Base-by-base conservation (phyloP, 2,329 filamentous ascomycete species). In the Zymoseptoria ardabiliae region DNA sequence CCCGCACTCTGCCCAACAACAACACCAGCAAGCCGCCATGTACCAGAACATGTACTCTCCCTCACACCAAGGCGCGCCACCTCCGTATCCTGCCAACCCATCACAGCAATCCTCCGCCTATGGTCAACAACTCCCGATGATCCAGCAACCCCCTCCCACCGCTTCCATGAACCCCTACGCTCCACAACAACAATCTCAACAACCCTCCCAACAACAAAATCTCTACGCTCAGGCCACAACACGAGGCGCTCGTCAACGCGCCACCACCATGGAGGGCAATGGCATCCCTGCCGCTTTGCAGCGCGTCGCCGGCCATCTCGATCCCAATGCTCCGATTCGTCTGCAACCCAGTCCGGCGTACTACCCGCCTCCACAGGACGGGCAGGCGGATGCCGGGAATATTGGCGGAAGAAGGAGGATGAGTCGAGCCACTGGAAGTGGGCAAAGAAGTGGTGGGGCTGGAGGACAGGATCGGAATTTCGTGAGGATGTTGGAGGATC, bases 271-370 rank as follows among this genome's bases (percentile, higher is more conserved):
- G 88, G 94, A 97, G 70, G 90, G 94, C 72, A 90, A 70, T 70
- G 93, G 93, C 2, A 96, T 99, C 60, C 94, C 94, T 4, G 87
- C 90, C 13, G 87, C 92, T 2, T 90, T 99, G 60, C 94, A 99
- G 75, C 84, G 94, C 67, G 94, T 99, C 21, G 94, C 94, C 50
- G 96, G 91, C 72, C 93, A 97, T 74, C 83, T 99, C 51, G 94
- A 99, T 71, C 94, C 94, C 1, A 97, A 86, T 68, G 90, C 92
- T 61, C 94, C 94, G 0, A 97, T 99, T 69, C 85, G 94, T 54
- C 77, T 97, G 58, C 94, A 99, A 72, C 94, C 94, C 2, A 97
- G 91, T 68, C 94, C 94, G 4, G 94, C 94, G 1, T 99, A 99
- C 75, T 99, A 97, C 69, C 94, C 94, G 10, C 94, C 94, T 20